Evolutionary conservation across 2,329 filamentous ascomycete species (phyloP), one percentile per base, ranked within the genome.

Genomic region (Knoxdaviesia proteae): DNA sequence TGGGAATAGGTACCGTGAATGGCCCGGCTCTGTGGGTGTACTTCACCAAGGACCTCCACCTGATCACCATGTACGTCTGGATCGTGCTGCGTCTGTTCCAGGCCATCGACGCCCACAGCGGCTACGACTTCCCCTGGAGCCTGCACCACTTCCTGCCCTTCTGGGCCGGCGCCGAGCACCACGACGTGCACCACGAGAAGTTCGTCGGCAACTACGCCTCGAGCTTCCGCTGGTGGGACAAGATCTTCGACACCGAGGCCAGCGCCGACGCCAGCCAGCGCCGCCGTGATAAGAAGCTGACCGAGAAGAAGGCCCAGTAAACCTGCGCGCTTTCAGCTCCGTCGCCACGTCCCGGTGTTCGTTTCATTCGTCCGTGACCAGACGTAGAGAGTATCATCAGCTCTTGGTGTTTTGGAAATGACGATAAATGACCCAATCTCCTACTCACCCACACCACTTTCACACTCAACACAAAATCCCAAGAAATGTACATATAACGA

Each of bases 211-310:
- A 98, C 69, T 98, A 96, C 60, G 69, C 88, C 42, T 94, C 86
- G 57, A 93, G 84, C 68, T 98, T 98, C 76, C 75, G 88, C 61
- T 98, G 90, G 90, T 98, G 90, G 90, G 90, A 98, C 65, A 93
- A 81, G 60, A 60, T 78, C 52, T 71, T 96, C 51, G 87, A 94
- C 62, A 98, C 90, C 47, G 88, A 98, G 70, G 84, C 84, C 49
- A 84, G 83, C 42, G 74, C 83, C 35, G 88, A 92, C 61, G 84
- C 88, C 36, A 72, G 80, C 53, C 87, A 86, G 76, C 73, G 70
- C 56, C 78, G 87, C 56, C 74, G 86, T 46, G 84, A 90, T 61
- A 75, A 67, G 61, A 87, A 82, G 73, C 54, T 83, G 41, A 71
- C 67, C 44, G 60, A 73, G 45, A 77, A 77, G 68, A 86, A 86